A percentile compares a stretch with the other conserved stretches of the same genome.
phyloP scores from a whole-genome alignment of 148 eudicot species.

The Drosera capensis region DNA sequence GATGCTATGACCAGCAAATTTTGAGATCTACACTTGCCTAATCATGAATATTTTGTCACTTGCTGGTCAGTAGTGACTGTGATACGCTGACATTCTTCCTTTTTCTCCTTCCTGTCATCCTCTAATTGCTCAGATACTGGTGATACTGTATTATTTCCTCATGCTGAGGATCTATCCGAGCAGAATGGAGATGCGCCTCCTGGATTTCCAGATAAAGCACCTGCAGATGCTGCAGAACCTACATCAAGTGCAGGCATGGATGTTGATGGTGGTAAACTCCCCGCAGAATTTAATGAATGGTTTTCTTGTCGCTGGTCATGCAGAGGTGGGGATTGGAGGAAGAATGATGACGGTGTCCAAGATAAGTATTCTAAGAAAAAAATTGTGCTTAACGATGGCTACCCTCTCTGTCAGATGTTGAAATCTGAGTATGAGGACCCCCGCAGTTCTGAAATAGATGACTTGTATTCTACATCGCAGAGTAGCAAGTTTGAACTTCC shows the following conservation, averaged over 20 bases:
- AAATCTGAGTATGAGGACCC: constrained; percentile 85
- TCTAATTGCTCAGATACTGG: too few species aligned
- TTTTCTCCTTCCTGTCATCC: too few species aligned
- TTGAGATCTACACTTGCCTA: too few species aligned
- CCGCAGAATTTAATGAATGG: constrained; percentile 34
- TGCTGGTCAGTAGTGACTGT: too few species aligned
- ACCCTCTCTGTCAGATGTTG: constrained; percentile 74
- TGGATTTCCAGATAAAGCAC: constrained; percentile 16
- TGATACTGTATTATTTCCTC: too few species aligned
- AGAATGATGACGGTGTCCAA: constrained; percentile 56
- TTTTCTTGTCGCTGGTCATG: constrained; percentile 67
- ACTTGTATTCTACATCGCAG: constrained; percentile 53
- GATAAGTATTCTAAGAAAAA: constrained; percentile 49
- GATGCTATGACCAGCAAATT: too few species aligned
- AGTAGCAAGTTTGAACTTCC: constrained; percentile 74
- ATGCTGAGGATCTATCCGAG: constrained; percentile 28
- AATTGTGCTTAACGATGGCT: constrained; percentile 82
- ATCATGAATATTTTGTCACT: too few species aligned
- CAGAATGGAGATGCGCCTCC: constrained; percentile 16
- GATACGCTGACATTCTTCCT: too few species aligned
- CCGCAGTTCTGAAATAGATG: constrained; percentile 56
- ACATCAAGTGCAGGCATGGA: constrained; percentile 32
- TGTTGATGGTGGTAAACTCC: constrained; percentile 27
- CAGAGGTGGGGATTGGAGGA: constrained; percentile 95
- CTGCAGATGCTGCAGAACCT: constrained; percentile 35